Evolutionary conservation across 1,284 basidiomycete genomes (phyloP).

Genomic region (Cutaneotrichosporon daszewskae): DNA sequence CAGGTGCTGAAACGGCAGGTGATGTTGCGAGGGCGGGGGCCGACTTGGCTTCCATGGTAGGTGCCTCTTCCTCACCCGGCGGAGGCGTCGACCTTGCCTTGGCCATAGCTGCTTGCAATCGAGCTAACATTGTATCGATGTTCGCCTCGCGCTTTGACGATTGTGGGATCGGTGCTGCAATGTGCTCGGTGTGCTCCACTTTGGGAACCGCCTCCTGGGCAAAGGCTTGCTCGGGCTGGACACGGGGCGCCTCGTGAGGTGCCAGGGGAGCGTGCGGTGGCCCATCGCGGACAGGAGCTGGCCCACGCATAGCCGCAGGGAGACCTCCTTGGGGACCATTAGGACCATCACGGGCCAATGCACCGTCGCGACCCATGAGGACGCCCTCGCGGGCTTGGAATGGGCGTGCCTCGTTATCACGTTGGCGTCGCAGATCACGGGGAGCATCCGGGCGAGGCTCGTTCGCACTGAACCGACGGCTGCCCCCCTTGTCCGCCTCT

Average conservation of each 20-base stretch:
- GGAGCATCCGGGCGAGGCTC: neutral
- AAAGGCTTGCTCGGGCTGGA: too few relatives aligned
- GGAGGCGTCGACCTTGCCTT: constrained; percentile 59
- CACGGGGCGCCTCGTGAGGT: too few relatives aligned
- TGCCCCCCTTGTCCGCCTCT: too few relatives aligned
- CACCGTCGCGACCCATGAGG: too few relatives aligned
- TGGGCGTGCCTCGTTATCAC: neutral
- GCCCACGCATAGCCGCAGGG: too few relatives aligned
- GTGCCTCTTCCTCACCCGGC: neutral
- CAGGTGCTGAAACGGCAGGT: neutral
- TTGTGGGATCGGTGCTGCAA: constrained; percentile 6
- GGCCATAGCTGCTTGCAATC: constrained; percentile 73
- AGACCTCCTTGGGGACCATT: too few relatives aligned
- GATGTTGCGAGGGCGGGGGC: neutral
- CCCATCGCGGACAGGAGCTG: too few relatives aligned
- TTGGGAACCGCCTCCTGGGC: too few relatives aligned
- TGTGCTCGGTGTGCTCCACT: neutral
- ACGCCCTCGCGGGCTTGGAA: neutral
- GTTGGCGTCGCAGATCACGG: constrained; percentile 1
- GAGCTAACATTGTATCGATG: constrained; percentile 78
- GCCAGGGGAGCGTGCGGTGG: too few relatives aligned
- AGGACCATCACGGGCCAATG: too few relatives aligned
- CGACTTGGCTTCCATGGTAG: neutral
- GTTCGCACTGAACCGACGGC: too few relatives aligned
- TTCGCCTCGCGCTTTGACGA: constrained; percentile 53